phyloP scores from a whole-genome alignment of 2,329 filamentous ascomycete genomes.

The Harringtonia lauricola region DNA sequence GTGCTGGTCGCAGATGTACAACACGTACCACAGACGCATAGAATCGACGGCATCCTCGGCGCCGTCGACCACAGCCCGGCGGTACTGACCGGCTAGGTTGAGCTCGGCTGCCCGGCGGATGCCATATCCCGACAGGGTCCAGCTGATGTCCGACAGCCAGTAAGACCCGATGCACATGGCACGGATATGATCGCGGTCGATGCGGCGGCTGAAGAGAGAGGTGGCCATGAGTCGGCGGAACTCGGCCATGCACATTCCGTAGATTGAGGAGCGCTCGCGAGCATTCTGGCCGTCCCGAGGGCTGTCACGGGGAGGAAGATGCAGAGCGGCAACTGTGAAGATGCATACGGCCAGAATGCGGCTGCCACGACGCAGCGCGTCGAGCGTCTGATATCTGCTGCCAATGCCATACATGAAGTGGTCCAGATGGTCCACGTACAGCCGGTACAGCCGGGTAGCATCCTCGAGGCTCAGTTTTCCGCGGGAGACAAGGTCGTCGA shows the following conservation, averaged over 20 bases:
- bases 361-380: slow-evolving; percentile 41
- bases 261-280: no score
- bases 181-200: slow-evolving; percentile 39
- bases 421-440: slow-evolving; percentile 39
- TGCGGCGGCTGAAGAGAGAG: slow-evolving; percentile 16
- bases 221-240: slow-evolving; percentile 42
- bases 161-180: slow-evolving; percentile 50
- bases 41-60: slow-evolving; percentile 35
- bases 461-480: slow-evolving; percentile 33
- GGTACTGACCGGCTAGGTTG: slow-evolving; percentile 31
- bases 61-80: slow-evolving; percentile 24
- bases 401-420: slow-evolving; percentile 39
- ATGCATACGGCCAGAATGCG: slow-evolving; percentile 43
- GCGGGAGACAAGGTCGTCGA: slow-evolving; percentile 22
- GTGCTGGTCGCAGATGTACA: slow-evolving; percentile 51
- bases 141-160: slow-evolving; percentile 51
- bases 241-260: slow-evolving; percentile 41
- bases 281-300: no score
- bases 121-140: slow-evolving; percentile 47
- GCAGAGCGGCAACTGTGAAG: slow-evolving; percentile 45
- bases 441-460: slow-evolving; percentile 37
- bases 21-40: slow-evolving; percentile 48
- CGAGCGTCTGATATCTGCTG: slow-evolving; percentile 35
- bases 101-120: slow-evolving; percentile 37
- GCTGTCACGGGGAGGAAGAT: slow-evolving; percentile 14